Conservation (phyloP, 179 eudicot genomes). For the Drosera spatulata region DNA sequence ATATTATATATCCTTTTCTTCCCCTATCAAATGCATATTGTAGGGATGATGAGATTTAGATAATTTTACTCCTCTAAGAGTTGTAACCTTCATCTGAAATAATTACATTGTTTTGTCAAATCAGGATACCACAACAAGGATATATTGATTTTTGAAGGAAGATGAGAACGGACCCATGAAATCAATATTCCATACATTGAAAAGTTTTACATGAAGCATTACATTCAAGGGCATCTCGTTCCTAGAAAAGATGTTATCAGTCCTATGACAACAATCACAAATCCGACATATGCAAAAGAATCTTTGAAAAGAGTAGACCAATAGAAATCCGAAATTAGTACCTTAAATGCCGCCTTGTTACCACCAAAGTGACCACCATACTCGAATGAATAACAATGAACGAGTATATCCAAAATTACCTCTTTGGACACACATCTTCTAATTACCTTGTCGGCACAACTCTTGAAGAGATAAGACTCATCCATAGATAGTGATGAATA, state of each 20-base stretch:
- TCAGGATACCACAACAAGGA: neutral
- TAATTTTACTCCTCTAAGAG: no score
- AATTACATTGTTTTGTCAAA: no score
- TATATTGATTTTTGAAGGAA: neutral
- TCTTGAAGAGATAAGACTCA: neutral
- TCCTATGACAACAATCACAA: neutral
- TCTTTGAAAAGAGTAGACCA: conserved; percentile 6
- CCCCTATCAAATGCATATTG: no score
- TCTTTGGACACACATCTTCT: conserved; percentile 4
- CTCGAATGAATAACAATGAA: neutral
- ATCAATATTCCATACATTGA: conserved; percentile 4
- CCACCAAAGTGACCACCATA: no score
- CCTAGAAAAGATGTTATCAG: conserved; percentile 1
- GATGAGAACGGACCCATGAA: conserved; percentile 1
- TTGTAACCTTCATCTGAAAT: no score
- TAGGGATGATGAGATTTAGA: no score
- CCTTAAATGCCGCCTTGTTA: neutral
- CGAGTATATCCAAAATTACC: neutral
- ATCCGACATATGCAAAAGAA: neutral
- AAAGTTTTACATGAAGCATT: conserved; percentile 4
- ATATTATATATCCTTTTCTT: no score
- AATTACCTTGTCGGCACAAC: neutral
- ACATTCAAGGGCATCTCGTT: neutral
- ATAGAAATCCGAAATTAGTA: neutral
- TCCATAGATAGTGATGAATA: conserved; percentile 2